Percentiles rank a stretch among this genome's conserved stretches.
Evolutionary conservation across 768 basidiomycete genomes (phyloP).

Genomic region (Clavulina sp.): DNA sequence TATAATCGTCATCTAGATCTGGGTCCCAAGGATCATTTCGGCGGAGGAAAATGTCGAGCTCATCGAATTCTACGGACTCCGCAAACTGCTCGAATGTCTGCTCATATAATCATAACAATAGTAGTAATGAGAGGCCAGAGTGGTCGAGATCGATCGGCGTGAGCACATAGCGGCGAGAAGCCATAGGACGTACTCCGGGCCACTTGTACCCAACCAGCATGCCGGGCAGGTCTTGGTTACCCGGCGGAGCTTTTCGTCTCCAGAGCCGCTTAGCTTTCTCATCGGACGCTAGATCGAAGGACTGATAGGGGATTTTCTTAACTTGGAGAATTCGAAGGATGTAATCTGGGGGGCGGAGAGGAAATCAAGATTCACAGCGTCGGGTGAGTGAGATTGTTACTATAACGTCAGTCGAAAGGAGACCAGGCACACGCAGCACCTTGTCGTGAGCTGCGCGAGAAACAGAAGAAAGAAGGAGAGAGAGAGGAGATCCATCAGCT

Average conservation of each 20-base stretch:
- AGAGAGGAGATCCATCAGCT: too few species aligned
- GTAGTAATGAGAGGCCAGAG: not conserved
- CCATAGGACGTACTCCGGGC: conserved; percentile 42
- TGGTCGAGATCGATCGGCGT: conserved; percentile 33
- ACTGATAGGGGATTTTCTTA: conserved; percentile 67
- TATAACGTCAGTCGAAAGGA: not conserved
- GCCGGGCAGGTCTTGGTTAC: conserved; percentile 71
- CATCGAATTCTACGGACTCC: conserved; percentile 66
- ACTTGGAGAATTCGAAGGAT: conserved; percentile 65
- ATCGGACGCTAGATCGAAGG: conserved; percentile 75
- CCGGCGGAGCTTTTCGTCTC: conserved; percentile 69
- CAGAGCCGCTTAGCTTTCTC: conserved; percentile 63
- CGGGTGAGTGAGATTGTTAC: not conserved
- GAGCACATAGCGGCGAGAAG: not conserved
- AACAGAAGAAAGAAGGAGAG: not conserved
- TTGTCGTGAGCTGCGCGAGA: not conserved
- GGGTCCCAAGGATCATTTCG: conserved; percentile 53
- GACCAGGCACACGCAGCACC: too few species aligned
- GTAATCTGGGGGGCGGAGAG: conserved; percentile 37
- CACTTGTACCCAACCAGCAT: conserved; percentile 62
- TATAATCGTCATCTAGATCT: conserved; percentile 39
- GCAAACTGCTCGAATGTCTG: conserved; percentile 23
- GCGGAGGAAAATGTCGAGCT: conserved; percentile 53
- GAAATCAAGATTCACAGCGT: not conserved
- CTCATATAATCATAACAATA: not conserved